phyloP scores from a whole-genome alignment of 2,329 filamentous ascomycete genomes.

The Ascochyta lentis region DNA sequence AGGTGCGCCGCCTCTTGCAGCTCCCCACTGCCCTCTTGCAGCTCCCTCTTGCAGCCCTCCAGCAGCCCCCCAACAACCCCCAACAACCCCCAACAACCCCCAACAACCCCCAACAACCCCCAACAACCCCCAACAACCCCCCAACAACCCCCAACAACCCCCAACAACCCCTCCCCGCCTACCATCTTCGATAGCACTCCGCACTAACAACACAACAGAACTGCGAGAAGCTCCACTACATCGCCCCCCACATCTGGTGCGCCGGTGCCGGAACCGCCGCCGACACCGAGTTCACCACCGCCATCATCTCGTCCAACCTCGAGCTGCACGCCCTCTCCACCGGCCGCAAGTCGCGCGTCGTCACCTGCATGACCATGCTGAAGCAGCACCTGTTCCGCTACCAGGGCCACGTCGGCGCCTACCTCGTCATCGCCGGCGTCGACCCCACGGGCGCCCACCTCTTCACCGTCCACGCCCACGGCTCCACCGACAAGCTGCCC shows the following conservation, averaged over 20 bases:
- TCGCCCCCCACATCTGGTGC: slow-evolving; percentile 98
- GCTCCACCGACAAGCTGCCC: slow-evolving; percentile 96
- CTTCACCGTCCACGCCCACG: slow-evolving; percentile 98
- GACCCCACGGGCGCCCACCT: slow-evolving; percentile 94
- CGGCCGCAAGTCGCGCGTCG: slow-evolving; percentile 93
- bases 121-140: too few species aligned
- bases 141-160: too few species aligned
- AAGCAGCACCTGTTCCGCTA: slow-evolving; percentile 99
- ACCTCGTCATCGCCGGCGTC: slow-evolving; percentile 94
- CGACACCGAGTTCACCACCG: slow-evolving; percentile 98
- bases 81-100: too few species aligned
- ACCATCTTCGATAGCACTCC: too few species aligned
- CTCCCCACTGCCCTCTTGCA: too few species aligned
- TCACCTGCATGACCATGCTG: slow-evolving; percentile 99
- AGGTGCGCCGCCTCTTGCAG: slow-evolving; percentile 58
- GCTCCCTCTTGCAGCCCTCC: too few species aligned
- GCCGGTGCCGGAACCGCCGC: slow-evolving; percentile 96
- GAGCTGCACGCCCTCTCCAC: slow-evolving; percentile 97
- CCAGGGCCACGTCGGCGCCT: slow-evolving; percentile 97
- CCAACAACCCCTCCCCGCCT: too few species aligned
- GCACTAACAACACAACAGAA: slow-evolving; percentile 62
- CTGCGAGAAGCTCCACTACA: slow-evolving; percentile 99
- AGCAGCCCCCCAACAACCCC: too few species aligned
- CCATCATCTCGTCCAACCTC: slow-evolving; percentile 97
- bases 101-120: too few species aligned